Evolutionary conservation across 164 flowering plant species (phyloP), one percentile per base, ranked within the genome.

Genomic region (Taxillus chinensis): DNA sequence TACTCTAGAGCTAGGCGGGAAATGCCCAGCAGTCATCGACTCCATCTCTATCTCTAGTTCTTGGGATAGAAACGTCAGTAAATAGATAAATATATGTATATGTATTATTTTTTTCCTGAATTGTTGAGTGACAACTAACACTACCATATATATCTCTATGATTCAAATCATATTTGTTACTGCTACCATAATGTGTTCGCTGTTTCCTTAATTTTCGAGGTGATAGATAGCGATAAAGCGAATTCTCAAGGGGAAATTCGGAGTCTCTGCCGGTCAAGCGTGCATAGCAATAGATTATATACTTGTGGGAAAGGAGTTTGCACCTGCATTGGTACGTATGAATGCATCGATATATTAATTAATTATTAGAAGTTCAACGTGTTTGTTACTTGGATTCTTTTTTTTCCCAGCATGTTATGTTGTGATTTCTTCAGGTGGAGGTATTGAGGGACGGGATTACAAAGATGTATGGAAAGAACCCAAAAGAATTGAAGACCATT

Each of bases 261-360:
- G 79, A 14, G 8, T 70, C 10, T 79, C 80, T 40, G 73, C 69
- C 11, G 83, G 83, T 46, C 83, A 79, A 67, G 80, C 79, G 45
- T 79, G 83, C 71, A 67, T 79, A 42, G 72, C 67, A 14, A 55
- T 75, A 37, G 83, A 79, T 62, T 79, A 79, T 45, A 46, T 71
- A 55, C 63, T 79, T 6, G 77, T 75, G 50, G 77, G 73, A 49
- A 64, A 67, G 59, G 38, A 55, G 38, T 74, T 56, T 52, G 50
- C 61, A 8, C 12, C 77, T 45, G 56, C 57, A 27, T 51, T 77
- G 79, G 83, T 79, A 73, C 6, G 50, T 38, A n/a, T n/a, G 27
- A 27, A 27, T 27, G 27, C 27, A 27, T 27, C 27, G 27, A 27
- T n/a, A n/a, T n/a, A n/a, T 27, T 27, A 27, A 27, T 27, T 27